Conservation (phyloP, 208 protist species). For the Wallacemonas rigidus region DNA sequence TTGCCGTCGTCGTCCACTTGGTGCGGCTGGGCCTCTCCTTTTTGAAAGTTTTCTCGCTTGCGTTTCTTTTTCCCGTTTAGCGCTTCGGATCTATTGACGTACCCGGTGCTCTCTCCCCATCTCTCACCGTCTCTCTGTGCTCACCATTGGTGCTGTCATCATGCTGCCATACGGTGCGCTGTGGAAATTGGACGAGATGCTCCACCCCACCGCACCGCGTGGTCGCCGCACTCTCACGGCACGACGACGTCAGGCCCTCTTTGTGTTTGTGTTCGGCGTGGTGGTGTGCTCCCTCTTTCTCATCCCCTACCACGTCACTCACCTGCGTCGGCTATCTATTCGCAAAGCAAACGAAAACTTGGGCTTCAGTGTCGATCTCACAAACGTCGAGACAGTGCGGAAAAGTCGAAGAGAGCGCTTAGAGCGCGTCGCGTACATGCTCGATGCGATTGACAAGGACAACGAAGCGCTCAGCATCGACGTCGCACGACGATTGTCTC, state of each 20-base stretch:
- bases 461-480: background rate
- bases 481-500: background rate
- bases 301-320: conserved; percentile 41
- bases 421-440: background rate
- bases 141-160: background rate
- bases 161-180: conserved; percentile 64
- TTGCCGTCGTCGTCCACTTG: too few relatives aligned
- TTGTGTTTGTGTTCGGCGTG: conserved; percentile 38
- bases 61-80: too few relatives aligned
- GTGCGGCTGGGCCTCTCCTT: too few relatives aligned
- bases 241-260: conserved; percentile 40
- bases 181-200: conserved; percentile 56
- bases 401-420: background rate
- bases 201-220: conserved; percentile 38
- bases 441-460: background rate
- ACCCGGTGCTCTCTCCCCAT: too few relatives aligned
- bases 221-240: conserved; percentile 28
- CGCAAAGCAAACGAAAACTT: conserved; percentile 19
- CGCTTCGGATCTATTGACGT: too few relatives aligned
- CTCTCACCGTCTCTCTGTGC: background rate
- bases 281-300: conserved; percentile 47
- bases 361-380: conserved; percentile 14
- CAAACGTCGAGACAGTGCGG: background rate
- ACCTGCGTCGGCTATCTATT: conserved; percentile 31
- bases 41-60: too few relatives aligned